Evolutionary conservation across 164 flowering plant genomes (phyloP).

Genomic region (Tetracentron sinense): DNA sequence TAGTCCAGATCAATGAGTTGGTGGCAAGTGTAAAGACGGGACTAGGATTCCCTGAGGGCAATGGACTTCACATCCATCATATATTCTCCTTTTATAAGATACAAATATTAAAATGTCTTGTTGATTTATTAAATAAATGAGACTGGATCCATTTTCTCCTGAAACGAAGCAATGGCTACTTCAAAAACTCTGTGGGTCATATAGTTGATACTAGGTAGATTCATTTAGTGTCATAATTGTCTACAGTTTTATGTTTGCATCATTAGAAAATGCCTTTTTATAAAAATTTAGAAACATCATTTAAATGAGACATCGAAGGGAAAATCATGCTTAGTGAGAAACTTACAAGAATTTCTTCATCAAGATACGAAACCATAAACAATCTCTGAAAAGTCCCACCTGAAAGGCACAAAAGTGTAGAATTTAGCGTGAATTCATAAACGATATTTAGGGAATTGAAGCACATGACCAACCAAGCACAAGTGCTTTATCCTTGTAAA

Average conservation of each 20-base stretch:
- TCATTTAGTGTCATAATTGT: not conserved
- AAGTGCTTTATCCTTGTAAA: not conserved
- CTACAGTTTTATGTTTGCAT: not conserved
- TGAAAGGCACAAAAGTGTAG: slow-evolving; percentile 26
- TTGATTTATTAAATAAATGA: no score
- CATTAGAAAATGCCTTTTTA: not conserved
- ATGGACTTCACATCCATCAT: no score
- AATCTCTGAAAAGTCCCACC: slow-evolving; percentile 70
- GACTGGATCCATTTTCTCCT: not conserved
- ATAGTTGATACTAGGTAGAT: no score
- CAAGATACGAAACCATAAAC: slow-evolving; percentile 94
- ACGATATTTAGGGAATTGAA: slow-evolving; percentile 1
- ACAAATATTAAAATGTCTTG: no score
- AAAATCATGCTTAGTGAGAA: not conserved
- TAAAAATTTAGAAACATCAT: not conserved
- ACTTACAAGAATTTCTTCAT: slow-evolving; percentile 91
- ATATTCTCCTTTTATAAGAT: no score
- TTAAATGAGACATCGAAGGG: not conserved
- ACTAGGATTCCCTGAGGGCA: no score
- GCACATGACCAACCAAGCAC: not conserved
- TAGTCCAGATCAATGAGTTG: not conserved
- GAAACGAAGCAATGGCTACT: not conserved
- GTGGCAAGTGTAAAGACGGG: not conserved
- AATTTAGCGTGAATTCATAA: not conserved
- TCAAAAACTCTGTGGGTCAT: not conserved